Percentiles rank a stretch among this genome's conserved stretches.
Evolutionary conservation across 2,329 filamentous ascomycete species (phyloP).

Genomic region (Trichoderma brevicompactum): DNA sequence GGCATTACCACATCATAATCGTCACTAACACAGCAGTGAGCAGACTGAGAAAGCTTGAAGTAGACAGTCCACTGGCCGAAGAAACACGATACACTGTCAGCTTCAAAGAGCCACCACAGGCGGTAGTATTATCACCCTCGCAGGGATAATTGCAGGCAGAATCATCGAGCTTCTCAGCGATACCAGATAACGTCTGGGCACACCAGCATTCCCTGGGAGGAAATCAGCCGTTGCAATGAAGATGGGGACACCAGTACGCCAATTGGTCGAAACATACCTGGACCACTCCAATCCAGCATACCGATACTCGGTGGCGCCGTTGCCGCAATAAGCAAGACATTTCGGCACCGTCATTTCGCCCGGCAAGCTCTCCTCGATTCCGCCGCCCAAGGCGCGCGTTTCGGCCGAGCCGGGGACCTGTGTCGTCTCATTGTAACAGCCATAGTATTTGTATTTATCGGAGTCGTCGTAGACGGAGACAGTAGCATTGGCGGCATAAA

Average conservation of each 20-base stretch:
- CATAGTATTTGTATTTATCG: slow-evolving; percentile 48
- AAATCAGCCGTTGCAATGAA: neutral
- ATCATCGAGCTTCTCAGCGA: slow-evolving; percentile 53
- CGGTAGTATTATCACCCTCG: slow-evolving; percentile 54
- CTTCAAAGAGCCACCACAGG: slow-evolving; percentile 59
- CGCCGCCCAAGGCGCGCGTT: slow-evolving; percentile 53
- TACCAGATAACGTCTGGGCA: slow-evolving; percentile 51
- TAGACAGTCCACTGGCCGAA: slow-evolving; percentile 1
- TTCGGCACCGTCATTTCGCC: slow-evolving; percentile 56
- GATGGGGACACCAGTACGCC: neutral
- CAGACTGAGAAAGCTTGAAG: neutral
- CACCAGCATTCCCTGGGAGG: slow-evolving; percentile 63
- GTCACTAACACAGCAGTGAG: neutral
- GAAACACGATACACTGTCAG: slow-evolving; percentile 50
- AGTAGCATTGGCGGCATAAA: slow-evolving; percentile 30
- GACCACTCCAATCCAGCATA: slow-evolving; percentile 62
- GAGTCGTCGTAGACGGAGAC: slow-evolving; percentile 44
- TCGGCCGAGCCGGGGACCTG: slow-evolving; percentile 46
- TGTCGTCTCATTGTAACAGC: slow-evolving; percentile 64
- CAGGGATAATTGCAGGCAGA: slow-evolving; percentile 56
- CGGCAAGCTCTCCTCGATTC: slow-evolving; percentile 45
- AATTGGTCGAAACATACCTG: slow-evolving; percentile 40
- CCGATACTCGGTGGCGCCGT: slow-evolving; percentile 45
- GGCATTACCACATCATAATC: slow-evolving; percentile 6
- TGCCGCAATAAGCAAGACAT: slow-evolving; percentile 58